Conservation (phyloP, 2,329 filamentous ascomycete genomes). For the Leptosphaerulina australis region DNA sequence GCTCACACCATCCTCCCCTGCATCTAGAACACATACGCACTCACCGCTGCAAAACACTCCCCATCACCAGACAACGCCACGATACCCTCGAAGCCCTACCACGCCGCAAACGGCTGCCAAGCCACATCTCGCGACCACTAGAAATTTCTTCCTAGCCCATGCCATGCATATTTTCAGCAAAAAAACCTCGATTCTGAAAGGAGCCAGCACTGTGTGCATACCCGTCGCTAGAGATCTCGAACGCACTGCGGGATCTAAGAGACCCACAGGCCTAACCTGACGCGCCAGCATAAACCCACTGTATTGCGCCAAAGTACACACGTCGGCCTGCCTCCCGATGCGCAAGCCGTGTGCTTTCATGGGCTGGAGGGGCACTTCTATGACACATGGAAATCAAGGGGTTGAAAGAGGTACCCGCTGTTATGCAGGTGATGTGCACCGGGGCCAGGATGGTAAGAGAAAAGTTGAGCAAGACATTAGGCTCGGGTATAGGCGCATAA, state of each 20-base stretch:
- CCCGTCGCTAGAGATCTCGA: constrained; percentile 21
- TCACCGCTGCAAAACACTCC: constrained; percentile 14
- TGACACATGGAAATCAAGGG: constrained; percentile 16
- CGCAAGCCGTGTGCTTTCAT: too few species aligned
- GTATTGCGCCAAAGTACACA: neutral
- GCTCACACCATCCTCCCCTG: constrained; percentile 10
- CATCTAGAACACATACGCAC: neutral
- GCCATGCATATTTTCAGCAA: neutral
- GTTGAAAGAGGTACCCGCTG: constrained; percentile 1
- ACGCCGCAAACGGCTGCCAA: constrained; percentile 20
- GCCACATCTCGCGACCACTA: constrained; percentile 10
- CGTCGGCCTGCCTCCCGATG: too few species aligned
- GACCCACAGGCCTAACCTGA: constrained; percentile 8
- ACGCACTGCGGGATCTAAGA: constrained; percentile 16
- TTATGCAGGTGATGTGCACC: constrained; percentile 15
- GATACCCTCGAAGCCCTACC: constrained; percentile 1
- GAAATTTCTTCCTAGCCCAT: constrained; percentile 9
- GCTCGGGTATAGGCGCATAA: constrained; percentile 9
- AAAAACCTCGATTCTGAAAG: neutral
- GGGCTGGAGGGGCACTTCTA: too few species aligned
- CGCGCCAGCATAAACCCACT: constrained; percentile 7
- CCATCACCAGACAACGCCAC: constrained; percentile 19
- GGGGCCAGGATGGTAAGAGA: neutral
- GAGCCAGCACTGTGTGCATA: constrained; percentile 14
- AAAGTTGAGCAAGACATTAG: neutral